phyloP scores from a whole-genome alignment of 1,284 basidiomycete genomes.

The Vanrija sp. region DNA sequence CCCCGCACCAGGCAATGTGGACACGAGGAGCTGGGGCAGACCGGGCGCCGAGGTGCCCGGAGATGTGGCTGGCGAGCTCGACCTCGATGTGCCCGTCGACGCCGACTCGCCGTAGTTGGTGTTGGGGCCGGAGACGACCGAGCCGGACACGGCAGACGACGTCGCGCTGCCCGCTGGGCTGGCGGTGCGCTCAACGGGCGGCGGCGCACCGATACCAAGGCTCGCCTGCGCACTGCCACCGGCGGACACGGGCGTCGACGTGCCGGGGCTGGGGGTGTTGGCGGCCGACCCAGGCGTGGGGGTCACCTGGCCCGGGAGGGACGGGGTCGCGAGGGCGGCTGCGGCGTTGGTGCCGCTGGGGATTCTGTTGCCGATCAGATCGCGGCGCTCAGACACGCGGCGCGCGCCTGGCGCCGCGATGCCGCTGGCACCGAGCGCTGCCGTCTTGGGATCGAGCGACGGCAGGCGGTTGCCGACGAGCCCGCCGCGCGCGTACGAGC shows the following conservation, averaged over 20 bases:
- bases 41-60: conserved; percentile 21
- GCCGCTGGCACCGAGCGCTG: conserved; percentile 18
- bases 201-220: background rate
- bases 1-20: conserved; percentile 28
- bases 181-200: conserved; percentile 15
- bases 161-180: conserved; percentile 36
- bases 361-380: conserved; percentile 44
- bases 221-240: background rate
- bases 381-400: conserved; percentile 36
- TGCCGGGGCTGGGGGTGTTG: background rate
- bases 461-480: conserved; percentile 45
- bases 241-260: background rate
- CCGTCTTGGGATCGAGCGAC: conserved; percentile 40
- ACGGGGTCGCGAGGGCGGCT: background rate
- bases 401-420: conserved; percentile 18
- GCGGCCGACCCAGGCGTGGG: conserved; percentile 2
- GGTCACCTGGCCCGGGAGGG: background rate
- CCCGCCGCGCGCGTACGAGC: conserved; percentile 29
- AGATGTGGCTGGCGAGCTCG: conserved; percentile 28
- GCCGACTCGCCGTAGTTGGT: too few relatives aligned
- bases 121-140: conserved; percentile 15
- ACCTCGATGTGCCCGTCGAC: conserved; percentile 31
- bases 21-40: conserved; percentile 26
- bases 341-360: conserved; percentile 14
- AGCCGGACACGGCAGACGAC: conserved; percentile 12